Evolutionary conservation across 2,329 filamentous ascomycete species (phyloP).

Genomic region (Cyphellophora attinorum): DNA sequence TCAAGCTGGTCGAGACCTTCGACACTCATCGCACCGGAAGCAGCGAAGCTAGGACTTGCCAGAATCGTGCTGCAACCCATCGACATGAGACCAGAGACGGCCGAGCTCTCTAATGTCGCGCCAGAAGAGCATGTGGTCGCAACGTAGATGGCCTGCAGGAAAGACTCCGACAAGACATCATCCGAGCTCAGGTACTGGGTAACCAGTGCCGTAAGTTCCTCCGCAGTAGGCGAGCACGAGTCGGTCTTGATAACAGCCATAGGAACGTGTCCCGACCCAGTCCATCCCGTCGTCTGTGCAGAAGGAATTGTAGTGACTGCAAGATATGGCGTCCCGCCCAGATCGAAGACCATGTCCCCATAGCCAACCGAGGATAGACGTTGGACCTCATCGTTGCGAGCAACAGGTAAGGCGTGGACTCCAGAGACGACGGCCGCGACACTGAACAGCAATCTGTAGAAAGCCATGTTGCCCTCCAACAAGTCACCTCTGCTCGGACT

Average conservation of each 20-base stretch:
- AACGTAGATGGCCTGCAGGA: conserved; percentile 2
- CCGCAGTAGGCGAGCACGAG: conserved; percentile 1
- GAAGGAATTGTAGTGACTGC: not conserved
- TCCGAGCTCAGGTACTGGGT: conserved; percentile 4
- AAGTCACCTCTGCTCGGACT: no score
- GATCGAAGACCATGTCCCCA: conserved; percentile 1
- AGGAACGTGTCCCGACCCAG: not conserved
- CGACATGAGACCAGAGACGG: not conserved
- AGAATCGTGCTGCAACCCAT: not conserved
- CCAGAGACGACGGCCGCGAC: no score
- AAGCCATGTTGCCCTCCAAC: no score
- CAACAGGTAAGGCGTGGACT: no score
- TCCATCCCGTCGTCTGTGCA: not conserved
- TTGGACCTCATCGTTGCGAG: not conserved
- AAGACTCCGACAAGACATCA: conserved; percentile 7
- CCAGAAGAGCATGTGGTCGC: conserved; percentile 1
- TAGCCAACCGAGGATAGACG: not conserved
- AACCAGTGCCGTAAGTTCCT: conserved; percentile 2
- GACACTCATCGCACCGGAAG: not conserved
- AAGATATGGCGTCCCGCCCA: not conserved
- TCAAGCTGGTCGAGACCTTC: conserved; percentile 1
- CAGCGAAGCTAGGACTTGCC: not conserved
- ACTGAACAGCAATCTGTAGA: no score
- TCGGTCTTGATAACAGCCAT: conserved; percentile 5
- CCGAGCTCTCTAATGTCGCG: conserved; percentile 1